Conservation (phyloP, 306 rosid species). For the Castanopsis chinensis region DNA sequence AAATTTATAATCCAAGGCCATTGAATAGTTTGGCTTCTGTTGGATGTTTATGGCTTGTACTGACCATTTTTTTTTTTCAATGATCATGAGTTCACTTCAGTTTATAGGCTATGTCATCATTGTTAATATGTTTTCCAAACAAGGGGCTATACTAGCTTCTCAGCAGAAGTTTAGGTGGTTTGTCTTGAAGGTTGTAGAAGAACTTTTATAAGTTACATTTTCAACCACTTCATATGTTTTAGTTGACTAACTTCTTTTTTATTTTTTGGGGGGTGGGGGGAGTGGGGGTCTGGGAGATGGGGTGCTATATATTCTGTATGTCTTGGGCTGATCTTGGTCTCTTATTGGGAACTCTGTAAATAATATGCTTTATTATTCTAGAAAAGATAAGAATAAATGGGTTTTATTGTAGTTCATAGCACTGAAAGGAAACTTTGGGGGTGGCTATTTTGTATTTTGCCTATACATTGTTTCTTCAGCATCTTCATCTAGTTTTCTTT, state of each 20-base stretch:
- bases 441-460: neutral
- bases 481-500: neutral
- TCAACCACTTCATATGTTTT: neutral
- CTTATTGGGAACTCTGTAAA: neutral
- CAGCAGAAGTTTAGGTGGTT: neutral
- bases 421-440: neutral
- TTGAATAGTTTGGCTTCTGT: neutral
- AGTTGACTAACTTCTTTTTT: neutral
- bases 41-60: neutral
- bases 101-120: neutral
- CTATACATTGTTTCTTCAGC: neutral
- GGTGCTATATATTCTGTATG: neutral
- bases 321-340: neutral
- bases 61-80: neutral
- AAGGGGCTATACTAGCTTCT: neutral
- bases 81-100: neutral
- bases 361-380: neutral
- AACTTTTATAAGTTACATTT: neutral
- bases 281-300: too few species aligned
- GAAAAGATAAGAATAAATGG: too few species aligned
- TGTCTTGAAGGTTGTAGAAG: conserved; percentile 3
- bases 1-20: neutral
- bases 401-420: neutral
- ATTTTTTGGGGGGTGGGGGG: too few species aligned
- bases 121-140: neutral